Base-by-base conservation (phyloP, 2,329 filamentous ascomycete genomes). In the Cladosporium sp. region DNA sequence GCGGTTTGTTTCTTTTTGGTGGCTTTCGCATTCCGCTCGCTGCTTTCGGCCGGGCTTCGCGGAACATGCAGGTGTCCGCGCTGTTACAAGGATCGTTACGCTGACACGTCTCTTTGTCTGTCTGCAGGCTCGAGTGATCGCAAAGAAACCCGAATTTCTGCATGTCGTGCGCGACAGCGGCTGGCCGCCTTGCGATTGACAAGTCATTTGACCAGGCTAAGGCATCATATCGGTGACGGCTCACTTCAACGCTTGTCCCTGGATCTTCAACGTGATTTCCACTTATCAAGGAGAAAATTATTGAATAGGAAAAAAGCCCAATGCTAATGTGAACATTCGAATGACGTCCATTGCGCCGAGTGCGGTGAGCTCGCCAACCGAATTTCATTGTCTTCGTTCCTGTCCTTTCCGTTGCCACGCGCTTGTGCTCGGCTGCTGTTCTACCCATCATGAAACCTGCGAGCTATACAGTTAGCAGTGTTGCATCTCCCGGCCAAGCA, bases 41-140 rank as follows among this genome's bases (percentile, higher is more conserved):
- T n/a, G 38, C 8, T 14, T 19, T 19, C 48, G 48, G 33, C 38
- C 28, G 31, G 11, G 31, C 48, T 50, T 50, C 40, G 38, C 48
- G 37, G 18, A 9, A 18, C 38, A 50, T 50, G 48, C 40, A 33
- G 9, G 48, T 40, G 43, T 16, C 48, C 48, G 48, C 16, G 37
- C 32, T 28, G 22, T 28, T 28, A 28, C 48, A 43, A 43, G 22
- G 48, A 43, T 50, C 37, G 48, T 50, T 50, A 33, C 42, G 42
- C 48, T 50, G 48, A 50, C 48, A 50, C 48, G 48, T 43, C 48
- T 43, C 48, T 50, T 43, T 50, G 48, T 50, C 22, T 28, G 22
- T 28, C 46, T 45, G 35, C 44, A 53, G 50, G 43, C 50, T 53
- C 50, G 50, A 53, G 50, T 53, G 42, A 46, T 53, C 37, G 48